Percentiles rank a stretch among this genome's conserved stretches.
Evolutionary conservation across 805 yeast genomes (phyloP).

Genomic region (Metschnikowia aberdeeniae): DNA sequence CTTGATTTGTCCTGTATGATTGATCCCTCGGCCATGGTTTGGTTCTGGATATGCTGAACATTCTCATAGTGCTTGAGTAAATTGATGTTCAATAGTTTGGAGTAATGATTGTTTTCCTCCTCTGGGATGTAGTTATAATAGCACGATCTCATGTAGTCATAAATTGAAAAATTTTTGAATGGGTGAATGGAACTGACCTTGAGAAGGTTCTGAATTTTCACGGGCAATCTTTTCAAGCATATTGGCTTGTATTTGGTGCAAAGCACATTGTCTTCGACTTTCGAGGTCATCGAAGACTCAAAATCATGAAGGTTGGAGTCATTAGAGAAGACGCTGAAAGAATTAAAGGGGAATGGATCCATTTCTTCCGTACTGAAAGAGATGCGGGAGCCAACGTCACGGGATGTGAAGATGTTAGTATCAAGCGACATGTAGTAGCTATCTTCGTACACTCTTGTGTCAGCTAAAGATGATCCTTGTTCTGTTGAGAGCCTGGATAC

Average conservation of each 20-base stretch:
- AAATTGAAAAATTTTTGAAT: constrained; percentile 31
- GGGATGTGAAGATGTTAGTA: constrained; percentile 32
- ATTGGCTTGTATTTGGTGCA: constrained; percentile 22
- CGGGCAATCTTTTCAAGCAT: constrained; percentile 27
- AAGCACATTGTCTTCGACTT: constrained; percentile 22
- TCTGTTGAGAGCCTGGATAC: constrained; percentile 10
- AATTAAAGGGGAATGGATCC: constrained; percentile 36
- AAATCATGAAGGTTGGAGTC: constrained; percentile 37
- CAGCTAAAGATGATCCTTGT: constrained; percentile 7
- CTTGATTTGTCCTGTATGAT: constrained; percentile 17
- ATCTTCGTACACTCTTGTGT: constrained; percentile 23
- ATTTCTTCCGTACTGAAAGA: constrained; percentile 13
- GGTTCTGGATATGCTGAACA: constrained; percentile 27
- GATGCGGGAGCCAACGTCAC: constrained; percentile 17
- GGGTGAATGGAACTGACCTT: constrained; percentile 27
- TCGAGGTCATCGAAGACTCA: constrained; percentile 26
- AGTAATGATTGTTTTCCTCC: constrained; percentile 34
- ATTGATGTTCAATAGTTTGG: constrained; percentile 32
- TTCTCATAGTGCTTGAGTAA: constrained; percentile 37
- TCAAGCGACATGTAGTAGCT: constrained; percentile 32
- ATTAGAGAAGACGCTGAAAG: constrained; percentile 31
- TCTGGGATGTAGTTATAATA: constrained; percentile 34
- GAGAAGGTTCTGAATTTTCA: constrained; percentile 33
- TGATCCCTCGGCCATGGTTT: constrained; percentile 23
- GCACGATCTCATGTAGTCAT: constrained; percentile 38